Percentiles rank a stretch among this genome's conserved stretches.
Conservation (phyloP, 2,329 filamentous ascomycete species). For the Exophiala phaeomuriformis region DNA sequence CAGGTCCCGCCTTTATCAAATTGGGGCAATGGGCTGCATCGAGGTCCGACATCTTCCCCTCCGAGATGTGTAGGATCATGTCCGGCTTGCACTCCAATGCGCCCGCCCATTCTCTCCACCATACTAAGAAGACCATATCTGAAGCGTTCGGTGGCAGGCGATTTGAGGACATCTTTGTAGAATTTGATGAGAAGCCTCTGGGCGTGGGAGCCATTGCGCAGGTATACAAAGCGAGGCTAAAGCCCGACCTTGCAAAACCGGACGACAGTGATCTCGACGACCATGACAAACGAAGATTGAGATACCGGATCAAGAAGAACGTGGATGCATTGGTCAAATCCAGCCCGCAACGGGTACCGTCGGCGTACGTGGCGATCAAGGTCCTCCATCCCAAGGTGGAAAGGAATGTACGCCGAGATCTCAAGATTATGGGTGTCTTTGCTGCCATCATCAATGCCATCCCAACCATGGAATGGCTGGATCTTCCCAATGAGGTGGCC, state of each 20-base stretch:
- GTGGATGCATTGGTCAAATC: conserved; percentile 83
- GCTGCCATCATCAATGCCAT: conserved; percentile 75
- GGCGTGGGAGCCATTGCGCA: conserved; percentile 96
- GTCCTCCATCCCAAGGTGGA: conserved; percentile 91
- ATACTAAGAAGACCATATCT: conserved; percentile 71
- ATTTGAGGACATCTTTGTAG: conserved; percentile 92
- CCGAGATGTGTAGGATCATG: conserved; percentile 86
- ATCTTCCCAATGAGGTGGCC: conserved; percentile 82
- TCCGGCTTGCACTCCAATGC: conserved; percentile 91
- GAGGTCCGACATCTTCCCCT: conserved; percentile 90
- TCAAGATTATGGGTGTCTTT: conserved; percentile 91
- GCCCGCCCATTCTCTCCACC: conserved; percentile 75
- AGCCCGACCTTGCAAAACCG: conserved; percentile 63
- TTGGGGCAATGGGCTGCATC: conserved; percentile 98
- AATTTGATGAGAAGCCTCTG: conserved; percentile 81
- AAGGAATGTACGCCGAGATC: conserved; percentile 77
- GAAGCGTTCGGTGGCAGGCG: conserved; percentile 70
- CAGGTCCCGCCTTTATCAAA: conserved; percentile 96
- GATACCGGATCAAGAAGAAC: conserved; percentile 66
- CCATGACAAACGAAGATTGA: conserved; percentile 48
- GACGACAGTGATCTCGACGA: conserved; percentile 50
- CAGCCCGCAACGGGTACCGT: conserved; percentile 75
- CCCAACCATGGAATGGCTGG: conserved; percentile 95
- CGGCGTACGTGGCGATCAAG: conserved; percentile 89
- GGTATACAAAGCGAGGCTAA: conserved; percentile 92